Evolutionary conservation across 495 filamentous ascomycete genomes (phyloP).

Genomic region (Barbatosphaeria neglecta): DNA sequence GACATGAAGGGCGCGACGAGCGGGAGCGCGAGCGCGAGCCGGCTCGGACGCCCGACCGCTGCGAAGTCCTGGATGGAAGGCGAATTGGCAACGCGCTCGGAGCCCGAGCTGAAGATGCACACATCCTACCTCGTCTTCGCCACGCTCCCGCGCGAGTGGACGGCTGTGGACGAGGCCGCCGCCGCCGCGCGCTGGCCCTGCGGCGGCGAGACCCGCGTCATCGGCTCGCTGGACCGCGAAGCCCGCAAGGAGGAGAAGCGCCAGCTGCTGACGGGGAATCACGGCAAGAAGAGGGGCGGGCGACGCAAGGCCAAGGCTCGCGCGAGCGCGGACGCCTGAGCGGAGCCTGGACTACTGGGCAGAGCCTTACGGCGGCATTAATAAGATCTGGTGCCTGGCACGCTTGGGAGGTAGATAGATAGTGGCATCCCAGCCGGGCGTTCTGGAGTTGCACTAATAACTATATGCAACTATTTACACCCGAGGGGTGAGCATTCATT

Average conservation of each 20-base stretch:
- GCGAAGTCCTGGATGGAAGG: constrained; percentile 48
- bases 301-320: too few relatives aligned
- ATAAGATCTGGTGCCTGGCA: not conserved
- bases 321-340: not conserved
- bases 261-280: constrained; percentile 22
- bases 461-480: too few relatives aligned
- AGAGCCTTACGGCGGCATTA: not conserved
- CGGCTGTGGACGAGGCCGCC: constrained; percentile 63
- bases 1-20: constrained; percentile 3
- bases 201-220: constrained; percentile 27
- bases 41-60: too few relatives aligned
- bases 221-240: constrained; percentile 41
- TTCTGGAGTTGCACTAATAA: too few relatives aligned
- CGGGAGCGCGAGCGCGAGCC: too few relatives aligned
- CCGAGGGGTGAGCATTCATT: too few relatives aligned
- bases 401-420: too few relatives aligned
- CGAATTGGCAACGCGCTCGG: constrained; percentile 61
- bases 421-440: too few relatives aligned
- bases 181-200: constrained; percentile 52
- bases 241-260: constrained; percentile 35
- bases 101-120: constrained; percentile 86
- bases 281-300: constrained; percentile 11
- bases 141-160: constrained; percentile 75
- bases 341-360: not conserved
- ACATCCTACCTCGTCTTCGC: constrained; percentile 95